These are phyloP conservation scores for Viola pubescens DNA, from an alignment of 441 rosid genomes.

Conservation along the genomic window DNA sequence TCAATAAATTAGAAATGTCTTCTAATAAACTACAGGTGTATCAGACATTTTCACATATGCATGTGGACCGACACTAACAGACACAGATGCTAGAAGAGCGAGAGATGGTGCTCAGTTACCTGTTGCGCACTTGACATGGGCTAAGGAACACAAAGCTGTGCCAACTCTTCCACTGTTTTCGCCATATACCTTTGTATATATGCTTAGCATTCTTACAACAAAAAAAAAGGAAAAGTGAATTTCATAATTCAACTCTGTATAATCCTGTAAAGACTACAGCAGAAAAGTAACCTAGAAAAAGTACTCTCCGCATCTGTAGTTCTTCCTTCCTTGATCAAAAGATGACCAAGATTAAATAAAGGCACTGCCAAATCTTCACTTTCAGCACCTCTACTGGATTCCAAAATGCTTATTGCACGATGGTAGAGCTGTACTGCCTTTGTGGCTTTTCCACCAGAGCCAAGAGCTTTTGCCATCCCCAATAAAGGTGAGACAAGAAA, in stretches of 20 bases:
- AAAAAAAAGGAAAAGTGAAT: constrained; percentile 9
- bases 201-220: constrained; percentile 44
- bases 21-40: no score
- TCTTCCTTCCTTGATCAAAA: constrained; percentile 67
- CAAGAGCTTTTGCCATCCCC: constrained; percentile 73
- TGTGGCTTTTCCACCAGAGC: constrained; percentile 44
- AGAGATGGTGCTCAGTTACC: constrained; percentile 28
- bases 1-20: no score
- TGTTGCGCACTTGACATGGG: constrained; percentile 64
- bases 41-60: background rate
- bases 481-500: constrained; percentile 59
- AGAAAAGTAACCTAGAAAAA: constrained; percentile 46
- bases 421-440: constrained; percentile 51
- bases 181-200: constrained; percentile 56
- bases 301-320: constrained; percentile 48
- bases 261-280: constrained; percentile 6
- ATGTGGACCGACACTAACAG: background rate
- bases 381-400: constrained; percentile 51
- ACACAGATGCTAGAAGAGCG: background rate
- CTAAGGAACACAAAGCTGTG: constrained; percentile 75
- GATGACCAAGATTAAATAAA: constrained; percentile 60
- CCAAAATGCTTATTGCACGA: constrained; percentile 48
- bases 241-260: background rate
- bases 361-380: constrained; percentile 71
- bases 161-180: constrained; percentile 76